Conservation (phyloP, 345 rosid species). For the Salix caprea region DNA sequence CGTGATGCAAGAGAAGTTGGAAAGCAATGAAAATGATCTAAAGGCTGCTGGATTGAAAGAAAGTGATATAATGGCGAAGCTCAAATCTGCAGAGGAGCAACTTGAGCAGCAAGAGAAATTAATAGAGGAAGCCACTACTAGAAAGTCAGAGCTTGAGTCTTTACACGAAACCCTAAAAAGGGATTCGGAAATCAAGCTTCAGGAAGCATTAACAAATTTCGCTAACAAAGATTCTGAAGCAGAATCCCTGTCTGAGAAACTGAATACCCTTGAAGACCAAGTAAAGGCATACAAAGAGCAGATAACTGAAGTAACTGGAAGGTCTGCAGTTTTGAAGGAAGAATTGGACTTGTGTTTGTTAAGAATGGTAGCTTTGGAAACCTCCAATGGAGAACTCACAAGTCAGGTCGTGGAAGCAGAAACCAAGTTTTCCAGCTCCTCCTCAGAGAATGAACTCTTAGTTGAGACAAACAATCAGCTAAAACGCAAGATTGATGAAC, state of each 20-base stretch:
- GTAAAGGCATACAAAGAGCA: slow-evolving; percentile 56
- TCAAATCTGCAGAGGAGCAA: slow-evolving; percentile 70
- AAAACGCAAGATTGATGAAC: slow-evolving; percentile 67
- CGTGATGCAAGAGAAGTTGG: slow-evolving; percentile 57
- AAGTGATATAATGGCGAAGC: slow-evolving; percentile 60
- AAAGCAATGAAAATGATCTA: slow-evolving; percentile 60
- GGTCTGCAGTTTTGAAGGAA: slow-evolving; percentile 56
- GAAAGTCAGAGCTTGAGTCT: slow-evolving; percentile 60
- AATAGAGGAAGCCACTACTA: slow-evolving; percentile 52
- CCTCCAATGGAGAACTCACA: slow-evolving; percentile 55
- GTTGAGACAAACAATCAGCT: slow-evolving; percentile 77
- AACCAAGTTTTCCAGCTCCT: slow-evolving; percentile 50
- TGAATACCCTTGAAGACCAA: slow-evolving; percentile 57
- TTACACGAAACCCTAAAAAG: slow-evolving; percentile 47
- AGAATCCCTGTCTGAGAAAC: slow-evolving; percentile 55
- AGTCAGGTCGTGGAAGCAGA: slow-evolving; percentile 52
- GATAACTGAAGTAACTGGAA: slow-evolving; percentile 48
- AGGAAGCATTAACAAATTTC: slow-evolving; percentile 54
- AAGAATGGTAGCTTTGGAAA: slow-evolving; percentile 57
- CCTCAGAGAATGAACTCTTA: slow-evolving; percentile 60
- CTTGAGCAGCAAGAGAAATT: slow-evolving; percentile 48
- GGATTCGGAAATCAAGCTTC: slow-evolving; percentile 63
- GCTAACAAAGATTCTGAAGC: slow-evolving; percentile 71
- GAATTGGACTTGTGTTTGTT: slow-evolving; percentile 55
- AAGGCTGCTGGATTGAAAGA: slow-evolving; percentile 60